Percentiles rank a stretch among this genome's conserved stretches.
Conservation (phyloP, 495 filamentous ascomycete genomes). For the Staphylotrichum tortipilum region DNA sequence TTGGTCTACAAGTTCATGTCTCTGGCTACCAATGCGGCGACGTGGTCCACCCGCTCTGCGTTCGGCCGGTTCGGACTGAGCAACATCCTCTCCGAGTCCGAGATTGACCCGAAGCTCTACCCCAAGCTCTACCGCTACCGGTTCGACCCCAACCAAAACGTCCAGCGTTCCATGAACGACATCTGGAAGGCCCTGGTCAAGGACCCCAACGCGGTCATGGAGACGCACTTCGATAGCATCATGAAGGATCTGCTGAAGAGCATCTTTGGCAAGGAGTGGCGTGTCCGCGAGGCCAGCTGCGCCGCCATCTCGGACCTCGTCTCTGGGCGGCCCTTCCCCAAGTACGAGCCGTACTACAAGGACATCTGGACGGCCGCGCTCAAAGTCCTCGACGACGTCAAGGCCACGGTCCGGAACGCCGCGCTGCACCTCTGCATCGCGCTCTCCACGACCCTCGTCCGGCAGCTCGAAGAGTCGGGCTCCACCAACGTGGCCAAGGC, state of each 20-base stretch:
- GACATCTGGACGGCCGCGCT: constrained; percentile 77
- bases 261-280: constrained; percentile 85
- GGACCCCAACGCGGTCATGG: constrained; percentile 63
- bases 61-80: constrained; percentile 91
- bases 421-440: constrained; percentile 74
- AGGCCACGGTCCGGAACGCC: constrained; percentile 73
- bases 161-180: constrained; percentile 89
- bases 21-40: constrained; percentile 82
- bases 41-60: constrained; percentile 90
- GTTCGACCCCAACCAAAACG: constrained; percentile 88
- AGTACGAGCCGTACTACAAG: constrained; percentile 74
- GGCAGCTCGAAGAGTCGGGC: constrained; percentile 73
- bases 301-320: constrained; percentile 80
- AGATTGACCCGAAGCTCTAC: constrained; percentile 86
- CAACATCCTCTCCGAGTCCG: constrained; percentile 80
- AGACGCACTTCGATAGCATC: constrained; percentile 72
- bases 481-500: constrained; percentile 59
- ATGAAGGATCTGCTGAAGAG: constrained; percentile 77
- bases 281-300: constrained; percentile 84
- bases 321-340: constrained; percentile 61
- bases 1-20: constrained; percentile 97
- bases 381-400: constrained; percentile 89
- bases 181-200: constrained; percentile 93
- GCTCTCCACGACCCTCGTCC: constrained; percentile 72
- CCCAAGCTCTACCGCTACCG: constrained; percentile 89